Evolutionary conservation across 2,329 filamentous ascomycete species (phyloP), one percentile per base, ranked within the genome.

Genomic region (Hypoxylon sp.): DNA sequence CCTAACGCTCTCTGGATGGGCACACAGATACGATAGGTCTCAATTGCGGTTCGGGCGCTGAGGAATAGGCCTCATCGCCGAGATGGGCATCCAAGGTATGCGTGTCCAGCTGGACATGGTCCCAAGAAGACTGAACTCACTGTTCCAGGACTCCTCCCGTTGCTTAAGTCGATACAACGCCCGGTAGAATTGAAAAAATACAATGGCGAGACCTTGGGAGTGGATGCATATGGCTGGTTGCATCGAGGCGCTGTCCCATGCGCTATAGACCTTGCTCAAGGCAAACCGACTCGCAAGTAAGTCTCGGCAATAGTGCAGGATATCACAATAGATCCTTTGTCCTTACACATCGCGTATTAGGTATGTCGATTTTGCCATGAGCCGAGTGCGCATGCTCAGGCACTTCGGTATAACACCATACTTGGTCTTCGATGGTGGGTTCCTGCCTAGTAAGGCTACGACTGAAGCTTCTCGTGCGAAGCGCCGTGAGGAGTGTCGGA

Each of bases 141-240:
- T 25, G 16, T 12, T 19, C 9, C 61, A 94, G 95, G 96, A 46
- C 88, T 99, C 57, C 86, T 98, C 32, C 93, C 93, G 37, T 85
- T 98, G 65, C 88, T 99, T 66, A 98, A 98, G 81, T 98, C 96
- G 47, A 98, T 99, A 58, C 96, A 99, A 65, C 94, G 92, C 75
- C 91, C 92, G 75, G 91, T 88, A 53, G 91, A 93, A 72, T 84
- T 99, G 65, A 96, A 94, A 77, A 94, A 94, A 75, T 97, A 92
- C 78, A 82, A 87, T 11, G 96, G 95, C 54, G 90, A 97, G 80
- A 97, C 91, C 1, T 86, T 99, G 48, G 96, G 92, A n/a, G 90
- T 99, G 34, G 96, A 99, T 79, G 95, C 92, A 61, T 99, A 99
- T 84, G 96, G 95, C 77, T 99, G 96, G 96, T 89, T 99, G 59